Evolutionary conservation across 805 yeast genomes (phyloP).

Genomic region (Phaffomyces opuntiae): DNA sequence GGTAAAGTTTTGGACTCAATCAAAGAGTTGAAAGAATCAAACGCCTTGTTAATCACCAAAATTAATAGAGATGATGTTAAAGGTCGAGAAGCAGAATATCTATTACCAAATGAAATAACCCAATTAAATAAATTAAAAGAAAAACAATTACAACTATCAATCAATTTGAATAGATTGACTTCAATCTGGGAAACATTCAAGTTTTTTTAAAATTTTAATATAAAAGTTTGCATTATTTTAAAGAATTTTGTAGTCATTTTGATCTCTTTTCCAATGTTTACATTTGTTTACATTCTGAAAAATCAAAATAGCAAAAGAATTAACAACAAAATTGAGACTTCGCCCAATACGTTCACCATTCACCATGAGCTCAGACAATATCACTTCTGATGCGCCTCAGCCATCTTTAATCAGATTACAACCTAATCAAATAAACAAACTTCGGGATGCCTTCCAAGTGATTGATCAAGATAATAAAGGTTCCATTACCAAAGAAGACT

Average conservation of each 20-base stretch:
- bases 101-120: slow-evolving; percentile 67
- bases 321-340: slow-evolving; percentile 9
- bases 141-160: slow-evolving; percentile 47
- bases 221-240: neutral
- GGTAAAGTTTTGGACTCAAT: slow-evolving; percentile 44
- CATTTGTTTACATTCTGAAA: neutral
- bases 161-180: slow-evolving; percentile 48
- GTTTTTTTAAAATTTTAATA: slow-evolving; percentile 15
- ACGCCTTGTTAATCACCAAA: slow-evolving; percentile 65
- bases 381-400: too few species aligned
- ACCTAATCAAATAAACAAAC: slow-evolving; percentile 54
- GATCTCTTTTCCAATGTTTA: too few species aligned
- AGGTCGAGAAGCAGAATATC: slow-evolving; percentile 68
- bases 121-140: slow-evolving; percentile 58
- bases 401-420: slow-evolving; percentile 26
- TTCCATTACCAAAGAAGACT: slow-evolving; percentile 45
- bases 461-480: slow-evolving; percentile 83
- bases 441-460: slow-evolving; percentile 69
- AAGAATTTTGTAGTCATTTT: neutral
- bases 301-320: neutral
- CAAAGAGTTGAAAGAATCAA: slow-evolving; percentile 48
- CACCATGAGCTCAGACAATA: too few species aligned
- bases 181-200: slow-evolving; percentile 51
- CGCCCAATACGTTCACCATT: too few species aligned
- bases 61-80: slow-evolving; percentile 86